Evolutionary conservation across 2,329 filamentous ascomycete genomes (phyloP).

Genomic region (Calcarisporium arbuscula): DNA sequence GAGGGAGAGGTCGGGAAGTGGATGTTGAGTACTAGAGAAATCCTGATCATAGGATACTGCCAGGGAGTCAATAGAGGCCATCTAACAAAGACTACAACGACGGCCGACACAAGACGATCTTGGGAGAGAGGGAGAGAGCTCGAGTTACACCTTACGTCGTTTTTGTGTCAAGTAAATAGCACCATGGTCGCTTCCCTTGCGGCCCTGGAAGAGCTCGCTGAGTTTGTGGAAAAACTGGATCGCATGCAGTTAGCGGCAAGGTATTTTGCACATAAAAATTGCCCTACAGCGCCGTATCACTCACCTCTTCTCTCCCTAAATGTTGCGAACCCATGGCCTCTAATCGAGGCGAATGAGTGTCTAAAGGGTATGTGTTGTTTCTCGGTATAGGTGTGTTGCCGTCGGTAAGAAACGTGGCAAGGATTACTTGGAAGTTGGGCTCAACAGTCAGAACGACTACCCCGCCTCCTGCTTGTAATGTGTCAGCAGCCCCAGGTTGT

Average conservation of each 20-base stretch:
- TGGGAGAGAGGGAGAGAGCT: background rate
- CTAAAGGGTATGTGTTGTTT: background rate
- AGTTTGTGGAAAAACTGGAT: conserved; percentile 67
- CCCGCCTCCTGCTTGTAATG: no score
- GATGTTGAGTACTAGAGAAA: conserved; percentile 38
- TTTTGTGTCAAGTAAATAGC: conserved; percentile 73
- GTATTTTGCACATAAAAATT: background rate
- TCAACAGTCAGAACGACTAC: no score
- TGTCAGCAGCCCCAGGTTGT: no score
- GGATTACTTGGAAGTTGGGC: no score
- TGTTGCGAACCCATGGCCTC: conserved; percentile 21
- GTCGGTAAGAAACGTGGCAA: no score
- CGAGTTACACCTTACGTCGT: conserved; percentile 49
- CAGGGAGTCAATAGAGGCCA: background rate
- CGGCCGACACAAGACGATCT: background rate
- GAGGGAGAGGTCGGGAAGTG: conserved; percentile 54
- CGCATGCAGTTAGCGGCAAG: background rate
- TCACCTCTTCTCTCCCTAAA: conserved; percentile 35
- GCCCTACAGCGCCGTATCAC: no score
- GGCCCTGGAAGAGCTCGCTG: conserved; percentile 58
- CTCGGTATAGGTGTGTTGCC: background rate
- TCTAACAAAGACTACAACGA: conserved; percentile 4
- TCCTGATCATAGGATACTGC: conserved; percentile 40
- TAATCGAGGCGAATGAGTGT: background rate
- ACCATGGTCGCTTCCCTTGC: conserved; percentile 64